A percentile compares a stretch with the other conserved stretches of the same genome.
Conservation (phyloP, 2,329 filamentous ascomycete species). For the Fusarium verrucosum region DNA sequence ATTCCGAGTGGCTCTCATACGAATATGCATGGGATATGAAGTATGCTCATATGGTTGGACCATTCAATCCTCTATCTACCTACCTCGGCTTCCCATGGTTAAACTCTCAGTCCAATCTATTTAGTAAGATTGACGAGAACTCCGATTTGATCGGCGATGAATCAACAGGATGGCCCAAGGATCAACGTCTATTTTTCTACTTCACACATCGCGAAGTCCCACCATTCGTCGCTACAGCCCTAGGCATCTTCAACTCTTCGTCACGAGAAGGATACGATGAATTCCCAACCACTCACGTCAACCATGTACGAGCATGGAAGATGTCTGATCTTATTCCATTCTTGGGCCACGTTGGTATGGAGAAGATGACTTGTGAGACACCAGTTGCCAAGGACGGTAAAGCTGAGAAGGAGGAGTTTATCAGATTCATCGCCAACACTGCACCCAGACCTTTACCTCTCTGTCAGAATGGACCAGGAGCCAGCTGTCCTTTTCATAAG, state of each 20-base stretch:
- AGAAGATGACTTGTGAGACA: slow-evolving; percentile 37
- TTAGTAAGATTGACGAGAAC: slow-evolving; percentile 13
- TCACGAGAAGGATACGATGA: slow-evolving; percentile 33
- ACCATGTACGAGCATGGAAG: slow-evolving; percentile 38
- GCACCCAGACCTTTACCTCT: slow-evolving; percentile 34
- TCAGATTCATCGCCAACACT: slow-evolving; percentile 40
- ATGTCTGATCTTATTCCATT: slow-evolving; percentile 41
- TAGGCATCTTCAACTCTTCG: slow-evolving; percentile 40
- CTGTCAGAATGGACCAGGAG: slow-evolving; percentile 34
- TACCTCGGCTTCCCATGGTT: slow-evolving; percentile 39
- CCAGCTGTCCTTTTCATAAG: slow-evolving; percentile 34
- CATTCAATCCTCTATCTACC: slow-evolving; percentile 34
- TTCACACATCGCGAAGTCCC: slow-evolving; percentile 40
- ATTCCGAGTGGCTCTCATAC: slow-evolving; percentile 38
- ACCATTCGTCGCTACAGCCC: slow-evolving; percentile 36
- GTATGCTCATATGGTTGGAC: slow-evolving; percentile 40
- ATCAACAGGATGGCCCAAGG: slow-evolving; percentile 29
- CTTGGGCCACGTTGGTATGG: slow-evolving; percentile 39
- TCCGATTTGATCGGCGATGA: background rate
- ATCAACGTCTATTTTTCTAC: slow-evolving; percentile 36
- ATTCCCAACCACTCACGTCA: slow-evolving; percentile 37
- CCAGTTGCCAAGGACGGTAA: slow-evolving; percentile 1
- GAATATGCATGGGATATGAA: slow-evolving; percentile 43
- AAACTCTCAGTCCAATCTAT: slow-evolving; percentile 27
- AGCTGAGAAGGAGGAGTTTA: slow-evolving; percentile 25